Conservation (phyloP, 2,329 filamentous ascomycete species). For the Fusarium sterilihyphosum region DNA sequence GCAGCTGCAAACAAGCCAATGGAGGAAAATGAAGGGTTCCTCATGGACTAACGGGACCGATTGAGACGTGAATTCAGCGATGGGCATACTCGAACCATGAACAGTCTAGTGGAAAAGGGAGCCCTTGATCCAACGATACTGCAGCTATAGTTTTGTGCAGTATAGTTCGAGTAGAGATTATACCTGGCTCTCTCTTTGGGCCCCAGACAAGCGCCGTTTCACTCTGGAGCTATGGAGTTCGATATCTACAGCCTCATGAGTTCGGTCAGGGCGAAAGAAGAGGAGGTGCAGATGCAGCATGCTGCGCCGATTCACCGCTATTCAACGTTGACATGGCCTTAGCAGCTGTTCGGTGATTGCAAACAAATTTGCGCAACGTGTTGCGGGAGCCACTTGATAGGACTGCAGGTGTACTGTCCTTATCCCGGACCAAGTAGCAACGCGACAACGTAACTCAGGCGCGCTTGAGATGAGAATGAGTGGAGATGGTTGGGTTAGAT, state of each 20-base stretch:
- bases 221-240: accelerated
- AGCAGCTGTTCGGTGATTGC: background rate
- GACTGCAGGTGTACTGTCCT: background rate
- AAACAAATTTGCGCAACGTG: background rate
- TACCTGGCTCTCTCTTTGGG: no score
- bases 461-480: accelerated
- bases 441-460: background rate
- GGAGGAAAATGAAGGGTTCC: no score
- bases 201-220: background rate
- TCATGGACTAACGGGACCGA: no score
- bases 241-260: background rate
- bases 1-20: no score
- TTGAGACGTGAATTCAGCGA: no score
- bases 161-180: no score
- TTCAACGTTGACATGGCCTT: background rate
- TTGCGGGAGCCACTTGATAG: background rate
- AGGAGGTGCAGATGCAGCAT: background rate
- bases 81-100: no score
- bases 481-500: background rate
- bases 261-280: background rate
- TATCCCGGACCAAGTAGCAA: background rate
- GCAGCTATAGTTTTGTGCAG: no score
- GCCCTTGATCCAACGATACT: no score
- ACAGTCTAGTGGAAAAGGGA: no score
- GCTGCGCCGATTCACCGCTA: accelerated